These are phyloP conservation scores for Quercus berberidifolia DNA, from an alignment of 306 rosid species.

Conservation along the genomic window DNA sequence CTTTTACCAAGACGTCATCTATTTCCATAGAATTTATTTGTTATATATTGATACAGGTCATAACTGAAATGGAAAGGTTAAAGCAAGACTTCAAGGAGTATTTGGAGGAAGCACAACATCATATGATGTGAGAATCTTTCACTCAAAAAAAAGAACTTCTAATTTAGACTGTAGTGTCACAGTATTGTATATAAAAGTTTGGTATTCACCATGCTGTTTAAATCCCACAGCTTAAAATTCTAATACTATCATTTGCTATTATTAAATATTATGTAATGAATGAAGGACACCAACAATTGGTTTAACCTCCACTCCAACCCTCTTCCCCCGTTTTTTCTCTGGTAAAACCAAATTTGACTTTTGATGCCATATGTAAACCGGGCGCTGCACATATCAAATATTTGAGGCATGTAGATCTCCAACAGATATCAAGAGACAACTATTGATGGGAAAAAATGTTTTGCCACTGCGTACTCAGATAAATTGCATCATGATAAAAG, in stretches of 20 bases:
- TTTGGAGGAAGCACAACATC: constrained; percentile 47
- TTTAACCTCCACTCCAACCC: no score
- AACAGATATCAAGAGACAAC: not conserved
- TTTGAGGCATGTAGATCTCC: not conserved
- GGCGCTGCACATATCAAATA: not conserved
- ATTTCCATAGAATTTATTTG: constrained; percentile 3
- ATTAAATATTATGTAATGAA: not conserved
- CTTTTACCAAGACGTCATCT: not conserved
- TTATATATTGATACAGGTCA: constrained; percentile 54
- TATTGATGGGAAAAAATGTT: not conserved
- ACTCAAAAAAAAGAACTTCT: constrained; percentile 3
- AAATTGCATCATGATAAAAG: not conserved
- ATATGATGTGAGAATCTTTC: constrained; percentile 58
- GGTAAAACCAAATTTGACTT: not conserved
- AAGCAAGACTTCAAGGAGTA: constrained; percentile 69
- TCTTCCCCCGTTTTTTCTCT: not conserved
- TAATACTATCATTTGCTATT: not conserved
- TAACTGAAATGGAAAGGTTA: constrained; percentile 76
- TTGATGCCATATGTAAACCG: not conserved
- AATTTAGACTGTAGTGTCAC: constrained; percentile 1
- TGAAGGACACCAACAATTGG: not conserved
- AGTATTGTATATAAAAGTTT: constrained; percentile 2
- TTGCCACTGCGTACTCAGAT: not conserved
- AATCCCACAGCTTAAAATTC: not conserved
- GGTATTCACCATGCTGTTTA: not conserved